These are phyloP conservation scores for Phialophora macrospora DNA, from an alignment of 2,329 filamentous ascomycete species.

Conservation along the genomic window DNA sequence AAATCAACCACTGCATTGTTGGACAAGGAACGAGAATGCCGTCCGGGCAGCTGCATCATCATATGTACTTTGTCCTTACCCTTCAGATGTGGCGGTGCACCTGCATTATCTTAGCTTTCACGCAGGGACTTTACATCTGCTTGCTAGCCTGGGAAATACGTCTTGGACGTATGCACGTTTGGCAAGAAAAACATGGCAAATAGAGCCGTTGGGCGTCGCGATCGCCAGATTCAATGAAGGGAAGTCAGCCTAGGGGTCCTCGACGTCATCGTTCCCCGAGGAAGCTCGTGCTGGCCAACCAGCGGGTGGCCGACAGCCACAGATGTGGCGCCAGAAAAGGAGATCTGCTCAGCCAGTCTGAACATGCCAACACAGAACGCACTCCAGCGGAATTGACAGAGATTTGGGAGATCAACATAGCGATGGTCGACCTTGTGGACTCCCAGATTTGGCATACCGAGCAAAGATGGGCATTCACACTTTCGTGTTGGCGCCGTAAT, in stretches of 20 bases:
- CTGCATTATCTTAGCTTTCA: neutral
- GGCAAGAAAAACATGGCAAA: conserved; percentile 20
- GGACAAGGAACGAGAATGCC: neutral
- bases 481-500: neutral
- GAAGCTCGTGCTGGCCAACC: neutral
- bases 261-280: neutral
- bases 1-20: neutral
- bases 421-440: neutral
- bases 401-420: neutral
- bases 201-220: neutral
- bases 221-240: neutral
- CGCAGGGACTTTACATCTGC: conserved; percentile 11
- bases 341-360: neutral
- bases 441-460: neutral
- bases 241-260: neutral
- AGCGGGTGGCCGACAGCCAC: neutral
- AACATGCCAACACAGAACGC: too few relatives aligned
- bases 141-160: conserved; percentile 8
- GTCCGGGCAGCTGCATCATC: conserved; percentile 6
- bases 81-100: conserved; percentile 7
- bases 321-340: neutral
- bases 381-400: neutral
- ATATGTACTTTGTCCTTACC: conserved; percentile 8
- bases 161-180: neutral
- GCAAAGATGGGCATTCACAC: neutral